A percentile compares a stretch with the other conserved stretches of the same genome.
Evolutionary conservation across 1,284 basidiomycete genomes (phyloP).

Genomic region (Microbotryum lychnidis-dioicae): DNA sequence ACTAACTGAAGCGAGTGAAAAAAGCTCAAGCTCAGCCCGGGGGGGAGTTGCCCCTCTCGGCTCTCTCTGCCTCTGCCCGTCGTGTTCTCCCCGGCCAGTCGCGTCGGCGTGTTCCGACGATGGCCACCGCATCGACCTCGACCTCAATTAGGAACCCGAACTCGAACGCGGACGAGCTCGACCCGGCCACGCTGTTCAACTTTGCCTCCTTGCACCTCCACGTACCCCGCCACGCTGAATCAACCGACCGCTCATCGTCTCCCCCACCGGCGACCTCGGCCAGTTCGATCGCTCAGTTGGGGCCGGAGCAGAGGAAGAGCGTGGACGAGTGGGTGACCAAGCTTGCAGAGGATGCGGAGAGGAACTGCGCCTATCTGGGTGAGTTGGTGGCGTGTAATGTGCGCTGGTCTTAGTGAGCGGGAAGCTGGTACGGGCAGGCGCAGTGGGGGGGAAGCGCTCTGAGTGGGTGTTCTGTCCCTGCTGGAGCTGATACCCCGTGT

Average conservation of each 20-base stretch:
- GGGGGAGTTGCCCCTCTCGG: no score
- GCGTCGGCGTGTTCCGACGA: no score
- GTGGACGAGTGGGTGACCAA: constrained; percentile 2
- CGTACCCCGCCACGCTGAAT: background rate
- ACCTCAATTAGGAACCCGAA: no score
- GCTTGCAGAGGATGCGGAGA: background rate
- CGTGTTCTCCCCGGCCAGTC: no score
- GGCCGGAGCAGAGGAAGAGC: background rate
- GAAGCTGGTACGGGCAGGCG: no score
- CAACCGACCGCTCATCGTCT: background rate
- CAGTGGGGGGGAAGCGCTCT: background rate
- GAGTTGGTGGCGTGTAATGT: background rate
- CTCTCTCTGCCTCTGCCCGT: no score
- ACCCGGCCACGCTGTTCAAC: constrained; percentile 2
- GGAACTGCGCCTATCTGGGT: constrained; percentile 1
- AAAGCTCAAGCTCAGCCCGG: no score
- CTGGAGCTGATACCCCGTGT: background rate
- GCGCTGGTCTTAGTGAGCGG: no score
- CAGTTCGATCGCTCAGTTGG: background rate
- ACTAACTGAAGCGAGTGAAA: no score
- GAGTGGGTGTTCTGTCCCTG: background rate
- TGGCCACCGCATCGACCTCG: no score
- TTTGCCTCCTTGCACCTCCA: constrained; percentile 1
- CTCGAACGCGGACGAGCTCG: background rate
- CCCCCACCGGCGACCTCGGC: background rate